A percentile compares a stretch with the other conserved stretches of the same genome.
Evolutionary conservation across 1,284 basidiomycete genomes (phyloP).

Genomic region (Anthracocystis panici-leucophaei): DNA sequence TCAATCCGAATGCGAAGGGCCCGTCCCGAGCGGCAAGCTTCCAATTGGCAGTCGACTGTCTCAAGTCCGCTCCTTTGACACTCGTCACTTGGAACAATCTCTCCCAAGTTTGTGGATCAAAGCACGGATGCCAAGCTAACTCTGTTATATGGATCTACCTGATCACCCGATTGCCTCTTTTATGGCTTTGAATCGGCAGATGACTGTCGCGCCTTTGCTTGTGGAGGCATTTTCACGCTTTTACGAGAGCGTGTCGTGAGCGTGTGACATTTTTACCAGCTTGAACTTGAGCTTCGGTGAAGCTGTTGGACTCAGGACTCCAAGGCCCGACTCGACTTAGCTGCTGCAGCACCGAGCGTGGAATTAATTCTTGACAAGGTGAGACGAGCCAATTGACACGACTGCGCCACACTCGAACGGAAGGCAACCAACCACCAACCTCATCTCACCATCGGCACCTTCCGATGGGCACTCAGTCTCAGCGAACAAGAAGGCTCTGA

Average conservation of each 20-base stretch:
- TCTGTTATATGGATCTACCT: no score
- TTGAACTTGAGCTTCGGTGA: neutral
- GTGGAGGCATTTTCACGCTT: conserved; percentile 29
- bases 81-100: neutral
- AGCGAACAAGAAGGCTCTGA: neutral
- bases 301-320: conserved; percentile 25
- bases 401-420: neutral
- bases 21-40: neutral
- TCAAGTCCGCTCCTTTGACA: neutral
- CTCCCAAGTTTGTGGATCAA: no score
- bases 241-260: conserved; percentile 30
- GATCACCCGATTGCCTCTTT: neutral
- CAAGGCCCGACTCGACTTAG: neutral
- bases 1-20: conserved; percentile 1
- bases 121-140: no score
- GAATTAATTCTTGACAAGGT: neutral
- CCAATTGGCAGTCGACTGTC: neutral
- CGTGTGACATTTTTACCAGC: conserved; percentile 6
- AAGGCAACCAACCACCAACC: conserved; percentile 11
- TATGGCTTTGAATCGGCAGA: neutral
- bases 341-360: conserved; percentile 4
- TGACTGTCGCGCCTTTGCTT: conserved; percentile 1
- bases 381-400: conserved; percentile 18
- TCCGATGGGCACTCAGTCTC: conserved; percentile 1
- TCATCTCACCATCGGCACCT: neutral